These are phyloP conservation scores for Metrosideros polymorpha DNA, from an alignment of 441 rosid genomes.

Conservation along the genomic window DNA sequence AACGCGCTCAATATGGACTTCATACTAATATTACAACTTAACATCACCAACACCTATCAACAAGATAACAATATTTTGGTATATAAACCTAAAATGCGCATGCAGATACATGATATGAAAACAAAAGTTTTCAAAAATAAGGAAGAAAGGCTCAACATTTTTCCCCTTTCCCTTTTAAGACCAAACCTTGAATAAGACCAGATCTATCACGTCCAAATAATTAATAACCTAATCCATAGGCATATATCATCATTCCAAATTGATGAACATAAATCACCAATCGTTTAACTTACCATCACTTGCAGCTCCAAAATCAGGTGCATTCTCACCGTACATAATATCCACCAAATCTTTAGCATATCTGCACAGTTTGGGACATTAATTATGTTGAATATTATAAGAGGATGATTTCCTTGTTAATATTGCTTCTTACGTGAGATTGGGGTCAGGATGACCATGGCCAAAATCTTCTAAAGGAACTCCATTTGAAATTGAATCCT, in stretches of 20 bases:
- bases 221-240: background rate
- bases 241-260: background rate
- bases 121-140: background rate
- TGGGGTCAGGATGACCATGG: constrained; percentile 98
- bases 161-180: background rate
- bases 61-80: background rate
- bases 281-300: constrained; percentile 68
- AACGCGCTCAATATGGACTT: background rate
- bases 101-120: background rate
- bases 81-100: background rate
- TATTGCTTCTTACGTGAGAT: constrained; percentile 62
- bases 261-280: background rate
- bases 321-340: constrained; percentile 65
- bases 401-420: background rate
- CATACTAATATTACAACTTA: background rate
- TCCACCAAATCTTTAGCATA: constrained; percentile 91
- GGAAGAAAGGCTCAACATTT: background rate
- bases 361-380: constrained; percentile 23
- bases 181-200: background rate
- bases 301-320: constrained; percentile 95
- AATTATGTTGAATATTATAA: constrained; percentile 1
- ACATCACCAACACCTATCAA: background rate
- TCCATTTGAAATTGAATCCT: constrained; percentile 87
- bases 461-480: constrained; percentile 94
- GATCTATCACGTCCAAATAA: background rate